Evolutionary conservation across 164 flowering plant genomes (phyloP), one percentile per base, ranked within the genome.

Genomic region (Berberis vulgaris): DNA sequence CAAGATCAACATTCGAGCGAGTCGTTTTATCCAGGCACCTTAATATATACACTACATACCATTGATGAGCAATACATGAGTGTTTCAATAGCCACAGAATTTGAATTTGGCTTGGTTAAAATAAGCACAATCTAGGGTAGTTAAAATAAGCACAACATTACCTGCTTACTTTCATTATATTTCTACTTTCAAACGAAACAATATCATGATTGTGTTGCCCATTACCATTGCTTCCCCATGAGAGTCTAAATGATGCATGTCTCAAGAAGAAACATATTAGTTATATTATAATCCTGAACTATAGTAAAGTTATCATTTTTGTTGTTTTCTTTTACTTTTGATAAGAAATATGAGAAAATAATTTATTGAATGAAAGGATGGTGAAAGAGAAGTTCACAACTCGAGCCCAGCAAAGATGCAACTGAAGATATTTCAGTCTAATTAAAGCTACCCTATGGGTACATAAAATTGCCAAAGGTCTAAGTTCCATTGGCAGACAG

Each of bases 151-250:
- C 58, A 12, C 46, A 49, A 39, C 39, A 55, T 59, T 81, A 91
- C 99, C 97, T 95, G 97, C 70, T 82, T 91, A 81, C 99, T 95
- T 77, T 89, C 43, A 90, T 86, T 74, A 95, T 95, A 72, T 95
- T 82, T 65, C 99, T 97, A 77, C 80, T 89, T 75, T 88, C 99
- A 77, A 95, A 95, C 56, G 97, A 95, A 68, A 95, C 99, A 68
- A 95, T 73, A 44, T 91, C 96, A 74, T 95, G 97, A 70, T 89
- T 95, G 77, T 89, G 91, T 77, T 87, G 96, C 75, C 94, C 91
- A 78, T 76, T 82, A 61, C 96, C 96, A 64, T 87, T 84, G 79
- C 88, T 81, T 52, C 86, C 80, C 99, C 99, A 95, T 44, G 89
- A 80, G 61, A 95, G 89, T 74, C 85, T 87, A 76, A 91, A 95